phyloP scores from a whole-genome alignment of 805 yeast genomes.

The Starmerella powellii region DNA sequence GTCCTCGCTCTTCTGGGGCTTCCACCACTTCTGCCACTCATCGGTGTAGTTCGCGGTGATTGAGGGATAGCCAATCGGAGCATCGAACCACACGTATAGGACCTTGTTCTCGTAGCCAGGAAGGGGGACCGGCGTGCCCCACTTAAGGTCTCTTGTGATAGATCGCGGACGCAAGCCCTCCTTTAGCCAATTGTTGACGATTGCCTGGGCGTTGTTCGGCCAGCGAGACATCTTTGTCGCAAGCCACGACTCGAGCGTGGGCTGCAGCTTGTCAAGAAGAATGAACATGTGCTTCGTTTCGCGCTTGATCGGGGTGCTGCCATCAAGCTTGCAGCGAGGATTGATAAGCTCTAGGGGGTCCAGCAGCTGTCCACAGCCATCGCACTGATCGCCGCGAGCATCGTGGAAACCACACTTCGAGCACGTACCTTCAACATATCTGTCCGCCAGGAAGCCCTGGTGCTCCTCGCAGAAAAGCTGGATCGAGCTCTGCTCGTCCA shows the following conservation, averaged over 20 bases:
- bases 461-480: conserved; percentile 89
- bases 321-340: conserved; percentile 91
- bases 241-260: conserved; percentile 61
- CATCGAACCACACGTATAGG: conserved; percentile 97
- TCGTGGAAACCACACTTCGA: conserved; percentile 91
- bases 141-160: conserved; percentile 88
- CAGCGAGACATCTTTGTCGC: conserved; percentile 67
- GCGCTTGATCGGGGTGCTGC: conserved; percentile 64
- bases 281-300: conserved; percentile 79
- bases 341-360: conserved; percentile 87
- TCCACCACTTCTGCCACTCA: conserved; percentile 91
- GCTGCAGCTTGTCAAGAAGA: conserved; percentile 72
- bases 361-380: conserved; percentile 78
- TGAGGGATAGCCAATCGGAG: conserved; percentile 91
- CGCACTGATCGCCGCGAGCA: conserved; percentile 99
- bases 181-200: conserved; percentile 85
- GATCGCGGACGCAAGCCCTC: conserved; percentile 90
- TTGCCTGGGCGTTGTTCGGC: conserved; percentile 83
- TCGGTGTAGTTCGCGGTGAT: conserved; percentile 86
- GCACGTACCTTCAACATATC: conserved; percentile 95
- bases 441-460: conserved; percentile 83
- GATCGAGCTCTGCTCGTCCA: conserved; percentile 77
- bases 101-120: conserved; percentile 80
- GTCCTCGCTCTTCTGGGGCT: conserved; percentile 54
- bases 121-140: conserved; percentile 98